A percentile compares a stretch with the other conserved stretches of the same genome.
Conservation (phyloP, 768 basidiomycete species). For the Boletus subcaerulescens region DNA sequence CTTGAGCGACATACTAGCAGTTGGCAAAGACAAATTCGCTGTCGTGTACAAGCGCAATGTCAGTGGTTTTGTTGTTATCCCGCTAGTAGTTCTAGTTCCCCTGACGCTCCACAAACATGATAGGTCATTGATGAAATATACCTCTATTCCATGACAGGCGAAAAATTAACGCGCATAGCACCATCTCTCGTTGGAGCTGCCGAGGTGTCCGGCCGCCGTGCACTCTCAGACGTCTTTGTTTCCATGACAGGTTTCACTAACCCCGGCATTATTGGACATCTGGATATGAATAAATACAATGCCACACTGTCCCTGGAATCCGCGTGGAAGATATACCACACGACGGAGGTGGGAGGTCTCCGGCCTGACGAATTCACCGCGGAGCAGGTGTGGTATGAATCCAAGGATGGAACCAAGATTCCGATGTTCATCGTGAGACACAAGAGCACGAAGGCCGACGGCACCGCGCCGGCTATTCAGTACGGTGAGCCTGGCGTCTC, state of each 20-base stretch:
- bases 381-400: slow-evolving; percentile 75
- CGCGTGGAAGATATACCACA: slow-evolving; percentile 57
- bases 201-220: slow-evolving; percentile 47
- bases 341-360: slow-evolving; percentile 58
- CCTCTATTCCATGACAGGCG: slow-evolving; percentile 57
- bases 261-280: slow-evolving; percentile 62
- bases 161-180: slow-evolving; percentile 52
- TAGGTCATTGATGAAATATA: slow-evolving; percentile 79
- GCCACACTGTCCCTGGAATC: slow-evolving; percentile 35
- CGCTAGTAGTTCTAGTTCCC: not conserved
- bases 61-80: slow-evolving; percentile 22
- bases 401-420: slow-evolving; percentile 75
- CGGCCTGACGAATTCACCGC: slow-evolving; percentile 65
- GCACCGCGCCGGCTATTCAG: slow-evolving; percentile 72
- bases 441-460: slow-evolving; percentile 65
- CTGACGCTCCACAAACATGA: slow-evolving; percentile 6
- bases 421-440: slow-evolving; percentile 87
- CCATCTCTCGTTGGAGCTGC: slow-evolving; percentile 68
- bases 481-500: slow-evolving; percentile 48
- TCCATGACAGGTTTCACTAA: slow-evolving; percentile 66
- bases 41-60: slow-evolving; percentile 73
- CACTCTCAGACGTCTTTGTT: slow-evolving; percentile 61
- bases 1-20: slow-evolving; percentile 46
- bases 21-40: slow-evolving; percentile 56
- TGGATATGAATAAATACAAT: slow-evolving; percentile 47